Conservation (phyloP, 2,329 filamentous ascomycete genomes). For the Penicillium occitanis region DNA sequence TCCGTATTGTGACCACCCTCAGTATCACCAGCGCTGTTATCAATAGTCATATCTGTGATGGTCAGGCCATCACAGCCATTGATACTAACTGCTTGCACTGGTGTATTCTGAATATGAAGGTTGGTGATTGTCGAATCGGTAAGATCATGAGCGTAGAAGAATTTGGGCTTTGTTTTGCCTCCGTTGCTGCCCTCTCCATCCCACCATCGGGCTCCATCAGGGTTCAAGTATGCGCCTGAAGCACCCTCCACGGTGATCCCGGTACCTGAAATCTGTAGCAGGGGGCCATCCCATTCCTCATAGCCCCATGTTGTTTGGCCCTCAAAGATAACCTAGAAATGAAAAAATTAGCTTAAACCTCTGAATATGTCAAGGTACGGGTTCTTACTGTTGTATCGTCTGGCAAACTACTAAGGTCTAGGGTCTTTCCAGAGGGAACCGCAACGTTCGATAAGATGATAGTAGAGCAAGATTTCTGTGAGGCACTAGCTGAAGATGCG, state of each 20-base stretch:
- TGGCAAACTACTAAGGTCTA: slow-evolving; percentile 36
- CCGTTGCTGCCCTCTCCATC: slow-evolving; percentile 61
- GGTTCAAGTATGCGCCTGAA: slow-evolving; percentile 55
- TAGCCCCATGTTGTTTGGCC: slow-evolving; percentile 67
- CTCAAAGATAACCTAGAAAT: slow-evolving; percentile 57
- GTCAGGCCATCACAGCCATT: slow-evolving; percentile 50
- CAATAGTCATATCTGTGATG: slow-evolving; percentile 55
- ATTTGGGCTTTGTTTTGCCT: slow-evolving; percentile 62
- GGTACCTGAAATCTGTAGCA: slow-evolving; percentile 61
- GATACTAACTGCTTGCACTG: slow-evolving; percentile 39
- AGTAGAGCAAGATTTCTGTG: slow-evolving; percentile 32
- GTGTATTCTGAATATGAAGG: slow-evolving; percentile 36
- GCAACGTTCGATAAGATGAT: slow-evolving; percentile 37
- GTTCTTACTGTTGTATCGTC: slow-evolving; percentile 31
- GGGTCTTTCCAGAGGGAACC: slow-evolving; percentile 37
- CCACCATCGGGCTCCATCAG: slow-evolving; percentile 60
- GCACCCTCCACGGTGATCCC: slow-evolving; percentile 56
- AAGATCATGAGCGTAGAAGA: slow-evolving; percentile 53
- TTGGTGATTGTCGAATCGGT: slow-evolving; percentile 32
- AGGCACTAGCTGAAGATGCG: slow-evolving; percentile 28
- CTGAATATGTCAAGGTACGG: neutral
- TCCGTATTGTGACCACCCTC: slow-evolving; percentile 56
- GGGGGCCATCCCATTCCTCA: slow-evolving; percentile 63
- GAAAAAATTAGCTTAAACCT: neutral
- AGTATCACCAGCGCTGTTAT: slow-evolving; percentile 57